Percentiles rank a stretch among this genome's conserved stretches.
These are phyloP conservation scores for Stromatinia cepivora DNA, from an alignment of 2,329 filamentous ascomycete genomes.

Conservation along the genomic window DNA sequence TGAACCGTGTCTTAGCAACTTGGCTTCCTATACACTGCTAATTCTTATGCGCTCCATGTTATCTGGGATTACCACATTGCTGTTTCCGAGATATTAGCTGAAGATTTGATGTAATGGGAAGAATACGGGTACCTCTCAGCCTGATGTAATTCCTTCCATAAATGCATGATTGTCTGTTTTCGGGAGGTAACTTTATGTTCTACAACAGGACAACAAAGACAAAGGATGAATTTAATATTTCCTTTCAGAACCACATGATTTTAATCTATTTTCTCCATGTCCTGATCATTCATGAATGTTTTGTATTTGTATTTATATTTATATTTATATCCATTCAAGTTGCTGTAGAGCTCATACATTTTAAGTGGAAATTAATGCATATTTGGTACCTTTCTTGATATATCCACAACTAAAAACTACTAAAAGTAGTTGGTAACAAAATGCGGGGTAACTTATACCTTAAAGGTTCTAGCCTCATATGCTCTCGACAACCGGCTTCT, in stretches of 20 bases:
- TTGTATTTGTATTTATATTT: background rate
- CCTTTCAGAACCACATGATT: background rate
- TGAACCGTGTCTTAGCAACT: background rate
- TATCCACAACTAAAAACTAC: background rate
- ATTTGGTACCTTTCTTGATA: conserved; percentile 3
- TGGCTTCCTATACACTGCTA: background rate
- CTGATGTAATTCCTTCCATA: background rate
- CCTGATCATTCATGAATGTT: background rate
- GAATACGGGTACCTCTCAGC: background rate
- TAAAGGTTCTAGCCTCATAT: background rate
- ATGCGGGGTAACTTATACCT: conserved; percentile 14
- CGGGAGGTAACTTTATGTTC: conserved; percentile 5
- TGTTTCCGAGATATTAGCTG: conserved; percentile 9
- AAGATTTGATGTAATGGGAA: background rate
- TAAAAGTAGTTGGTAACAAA: too few species aligned
- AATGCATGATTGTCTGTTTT: conserved; percentile 15
- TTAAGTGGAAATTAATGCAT: background rate
- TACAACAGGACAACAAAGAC: conserved; percentile 13
- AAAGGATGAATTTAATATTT: background rate
- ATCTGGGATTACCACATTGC: background rate
- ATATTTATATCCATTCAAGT: background rate
- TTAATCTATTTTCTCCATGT: background rate
- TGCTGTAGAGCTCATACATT: background rate
- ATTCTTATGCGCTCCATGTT: background rate
- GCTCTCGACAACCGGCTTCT: background rate